Percentiles rank a stretch among this genome's conserved stretches.
phyloP scores from a whole-genome alignment of 2,329 filamentous ascomycete species.

The Fusarium miscanthi region DNA sequence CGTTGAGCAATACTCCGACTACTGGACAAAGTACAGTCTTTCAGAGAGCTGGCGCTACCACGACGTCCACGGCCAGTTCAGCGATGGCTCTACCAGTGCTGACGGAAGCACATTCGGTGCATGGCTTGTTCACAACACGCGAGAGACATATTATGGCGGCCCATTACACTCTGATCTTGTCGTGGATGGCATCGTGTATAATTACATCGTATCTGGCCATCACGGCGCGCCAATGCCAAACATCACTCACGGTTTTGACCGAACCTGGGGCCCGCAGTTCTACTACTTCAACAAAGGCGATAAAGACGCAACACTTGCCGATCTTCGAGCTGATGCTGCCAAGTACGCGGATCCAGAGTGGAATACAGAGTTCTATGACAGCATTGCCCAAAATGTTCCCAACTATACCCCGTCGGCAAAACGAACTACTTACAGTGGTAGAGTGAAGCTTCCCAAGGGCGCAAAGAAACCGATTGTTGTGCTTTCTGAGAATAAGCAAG shows the following conservation, averaged over 20 bases:
- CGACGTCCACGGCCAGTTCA: conserved; percentile 63
- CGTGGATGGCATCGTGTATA: conserved; percentile 72
- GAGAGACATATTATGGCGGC: conserved; percentile 69
- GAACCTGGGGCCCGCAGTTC: conserved; percentile 71
- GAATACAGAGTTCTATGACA: conserved; percentile 37
- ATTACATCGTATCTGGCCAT: conserved; percentile 70
- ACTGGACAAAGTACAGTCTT: conserved; percentile 74
- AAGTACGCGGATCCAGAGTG: conserved; percentile 26
- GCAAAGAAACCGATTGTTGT: conserved; percentile 59
- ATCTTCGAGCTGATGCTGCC: conserved; percentile 27
- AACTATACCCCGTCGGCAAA: conserved; percentile 23
- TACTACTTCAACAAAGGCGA: conserved; percentile 66
- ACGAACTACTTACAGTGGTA: conserved; percentile 21
- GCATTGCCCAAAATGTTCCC: conserved; percentile 18
- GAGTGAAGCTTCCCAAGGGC: conserved; percentile 23
- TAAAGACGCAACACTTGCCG: not conserved
- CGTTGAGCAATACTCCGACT: conserved; percentile 64
- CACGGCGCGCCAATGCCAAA: conserved; percentile 71
- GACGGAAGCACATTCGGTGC: conserved; percentile 66
- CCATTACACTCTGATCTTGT: conserved; percentile 70
- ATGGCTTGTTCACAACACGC: conserved; percentile 72
- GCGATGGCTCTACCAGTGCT: conserved; percentile 52
- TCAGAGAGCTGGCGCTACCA: conserved; percentile 67
- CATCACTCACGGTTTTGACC: conserved; percentile 71
- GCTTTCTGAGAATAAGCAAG: conserved; percentile 50